These are phyloP conservation scores for Avena atlantica DNA, from an alignment of 176 grass and related monocot genomes.

Conservation along the genomic window DNA sequence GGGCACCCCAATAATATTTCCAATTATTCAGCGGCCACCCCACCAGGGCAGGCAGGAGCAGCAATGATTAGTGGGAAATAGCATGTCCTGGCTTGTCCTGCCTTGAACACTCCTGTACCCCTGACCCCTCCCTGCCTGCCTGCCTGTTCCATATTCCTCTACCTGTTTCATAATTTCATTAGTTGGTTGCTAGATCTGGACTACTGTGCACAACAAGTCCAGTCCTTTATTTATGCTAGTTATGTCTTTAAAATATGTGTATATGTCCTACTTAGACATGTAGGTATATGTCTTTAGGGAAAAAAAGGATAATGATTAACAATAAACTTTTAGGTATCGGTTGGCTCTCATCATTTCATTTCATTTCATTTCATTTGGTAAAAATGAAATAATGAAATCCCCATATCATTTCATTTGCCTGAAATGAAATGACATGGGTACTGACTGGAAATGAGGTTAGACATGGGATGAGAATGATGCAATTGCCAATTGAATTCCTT, in stretches of 20 bases:
- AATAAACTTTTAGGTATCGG: no score
- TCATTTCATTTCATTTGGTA: no score
- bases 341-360: no score
- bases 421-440: no score
- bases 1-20: no score
- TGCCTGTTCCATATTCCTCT: background rate
- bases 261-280: background rate
- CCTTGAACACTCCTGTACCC: background rate
- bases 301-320: no score
- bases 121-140: background rate
- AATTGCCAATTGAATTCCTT: no score
- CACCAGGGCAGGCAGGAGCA: background rate
- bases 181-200: conserved; percentile 48
- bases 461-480: no score
- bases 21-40: background rate
- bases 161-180: background rate
- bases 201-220: background rate
- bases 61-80: conserved; percentile 44
- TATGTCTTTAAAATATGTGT: background rate
- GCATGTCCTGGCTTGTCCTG: conserved; percentile 41
- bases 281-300: background rate
- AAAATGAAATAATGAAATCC: no score
- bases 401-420: no score
- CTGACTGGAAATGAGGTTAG: no score
- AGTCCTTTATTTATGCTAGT: background rate